Evolutionary conservation across 306 rosid genomes (phyloP).

Genomic region (Vigna radiata): DNA sequence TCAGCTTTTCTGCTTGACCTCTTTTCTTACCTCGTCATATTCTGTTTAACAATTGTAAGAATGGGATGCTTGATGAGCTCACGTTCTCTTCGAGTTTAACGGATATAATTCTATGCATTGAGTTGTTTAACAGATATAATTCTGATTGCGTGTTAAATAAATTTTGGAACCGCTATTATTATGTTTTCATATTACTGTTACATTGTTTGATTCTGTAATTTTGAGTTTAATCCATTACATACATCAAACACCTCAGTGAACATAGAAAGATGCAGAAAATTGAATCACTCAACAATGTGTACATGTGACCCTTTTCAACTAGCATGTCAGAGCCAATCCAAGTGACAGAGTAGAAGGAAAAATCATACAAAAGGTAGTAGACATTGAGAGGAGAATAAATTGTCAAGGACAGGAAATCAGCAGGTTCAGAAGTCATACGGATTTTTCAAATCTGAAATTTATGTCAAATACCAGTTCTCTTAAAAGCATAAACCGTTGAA

Average conservation of each 20-base stretch:
- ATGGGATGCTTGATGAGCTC: no score
- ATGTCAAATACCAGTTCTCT: neutral
- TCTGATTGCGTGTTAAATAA: no score
- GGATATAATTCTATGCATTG: no score
- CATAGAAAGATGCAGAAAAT: slow-evolving; percentile 2
- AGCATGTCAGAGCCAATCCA: slow-evolving; percentile 2
- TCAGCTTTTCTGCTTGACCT: no score
- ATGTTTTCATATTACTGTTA: no score
- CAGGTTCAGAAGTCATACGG: neutral
- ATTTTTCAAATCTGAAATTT: slow-evolving; percentile 19
- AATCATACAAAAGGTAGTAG: neutral
- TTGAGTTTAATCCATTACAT: no score
- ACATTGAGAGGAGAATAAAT: neutral
- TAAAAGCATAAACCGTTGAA: slow-evolving; percentile 1
- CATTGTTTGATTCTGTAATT: no score
- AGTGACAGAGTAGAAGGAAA: neutral
- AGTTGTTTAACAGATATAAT: no score
- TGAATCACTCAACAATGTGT: neutral
- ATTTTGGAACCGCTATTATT: no score
- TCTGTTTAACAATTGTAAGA: no score
- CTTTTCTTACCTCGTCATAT: no score
- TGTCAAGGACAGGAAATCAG: neutral
- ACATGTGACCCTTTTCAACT: neutral
- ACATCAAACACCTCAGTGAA: neutral
- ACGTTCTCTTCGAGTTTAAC: no score